phyloP scores from a whole-genome alignment of 495 filamentous ascomycete genomes.

The Talaromyces liani region DNA sequence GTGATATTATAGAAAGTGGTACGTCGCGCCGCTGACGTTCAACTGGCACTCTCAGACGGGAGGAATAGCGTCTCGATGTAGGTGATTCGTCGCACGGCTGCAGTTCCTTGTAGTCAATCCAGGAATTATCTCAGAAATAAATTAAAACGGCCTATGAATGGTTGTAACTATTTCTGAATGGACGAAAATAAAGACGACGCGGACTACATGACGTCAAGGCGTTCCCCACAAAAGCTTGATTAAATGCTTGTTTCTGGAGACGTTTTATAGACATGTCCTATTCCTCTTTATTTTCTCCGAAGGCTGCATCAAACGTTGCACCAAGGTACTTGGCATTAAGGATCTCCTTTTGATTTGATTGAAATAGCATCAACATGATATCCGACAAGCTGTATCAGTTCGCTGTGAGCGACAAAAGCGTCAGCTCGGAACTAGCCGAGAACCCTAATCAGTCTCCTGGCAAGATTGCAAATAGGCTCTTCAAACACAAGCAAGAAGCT shows the following conservation, averaged over 20 bases:
- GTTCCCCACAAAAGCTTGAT: conserved; percentile 8
- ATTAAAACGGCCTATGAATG: background rate
- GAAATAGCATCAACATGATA: conserved; percentile 15
- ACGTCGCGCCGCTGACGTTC: background rate
- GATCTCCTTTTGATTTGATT: background rate
- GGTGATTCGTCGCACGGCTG: background rate
- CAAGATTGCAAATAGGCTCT: conserved; percentile 49
- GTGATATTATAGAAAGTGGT: background rate
- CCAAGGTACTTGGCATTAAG: background rate
- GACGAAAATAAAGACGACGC: background rate
- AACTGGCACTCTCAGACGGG: background rate
- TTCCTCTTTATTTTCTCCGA: background rate
- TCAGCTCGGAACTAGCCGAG: conserved; percentile 48
- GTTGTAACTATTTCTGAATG: too few species aligned
- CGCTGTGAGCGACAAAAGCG: conserved; percentile 43
- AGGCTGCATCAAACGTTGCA: background rate
- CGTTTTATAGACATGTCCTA: background rate
- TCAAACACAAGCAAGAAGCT: conserved; percentile 16
- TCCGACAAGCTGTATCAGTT: conserved; percentile 42
- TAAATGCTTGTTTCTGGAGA: background rate
- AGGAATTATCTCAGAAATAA: background rate
- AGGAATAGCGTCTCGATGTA: background rate
- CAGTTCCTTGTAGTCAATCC: background rate
- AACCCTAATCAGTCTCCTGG: conserved; percentile 44
- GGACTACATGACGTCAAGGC: conserved; percentile 1